Evolutionary conservation across 306 rosid species (phyloP).

Genomic region (Coriaria nepalensis): DNA sequence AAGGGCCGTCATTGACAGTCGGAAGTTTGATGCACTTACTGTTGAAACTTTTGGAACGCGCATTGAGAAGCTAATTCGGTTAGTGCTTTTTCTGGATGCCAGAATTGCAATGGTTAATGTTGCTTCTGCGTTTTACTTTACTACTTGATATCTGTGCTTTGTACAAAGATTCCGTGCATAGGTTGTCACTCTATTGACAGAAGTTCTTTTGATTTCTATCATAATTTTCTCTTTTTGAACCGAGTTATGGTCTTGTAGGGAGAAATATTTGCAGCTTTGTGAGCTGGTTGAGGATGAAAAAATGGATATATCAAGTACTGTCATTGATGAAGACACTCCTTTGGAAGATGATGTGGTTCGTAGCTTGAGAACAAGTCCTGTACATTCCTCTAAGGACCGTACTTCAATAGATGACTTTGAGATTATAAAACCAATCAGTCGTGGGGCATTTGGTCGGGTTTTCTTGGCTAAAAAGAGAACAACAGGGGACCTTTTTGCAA

Average conservation of each 20-base stretch:
- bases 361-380: slow-evolving; percentile 89
- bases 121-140: no score
- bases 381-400: slow-evolving; percentile 81
- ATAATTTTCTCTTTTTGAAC: slow-evolving; percentile 11
- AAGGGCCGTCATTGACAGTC: slow-evolving; percentile 64
- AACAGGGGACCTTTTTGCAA: slow-evolving; percentile 96
- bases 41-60: slow-evolving; percentile 94
- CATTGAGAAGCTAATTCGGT: slow-evolving; percentile 87
- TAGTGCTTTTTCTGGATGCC: slow-evolving; percentile 18
- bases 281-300: slow-evolving; percentile 91
- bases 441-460: slow-evolving; percentile 99
- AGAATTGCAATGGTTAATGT: no score
- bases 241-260: slow-evolving; percentile 43
- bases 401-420: slow-evolving; percentile 93
- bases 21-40: slow-evolving; percentile 76
- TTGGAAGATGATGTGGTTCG: slow-evolving; percentile 86
- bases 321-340: slow-evolving; percentile 81
- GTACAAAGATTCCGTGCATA: not conserved
- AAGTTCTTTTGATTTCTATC: slow-evolving; percentile 12
- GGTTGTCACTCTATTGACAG: slow-evolving; percentile 1
- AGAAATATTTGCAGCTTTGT: slow-evolving; percentile 92
- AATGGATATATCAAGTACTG: slow-evolving; percentile 56
- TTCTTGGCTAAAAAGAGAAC: slow-evolving; percentile 96
- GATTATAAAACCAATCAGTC: slow-evolving; percentile 92
- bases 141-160: not conserved